A percentile compares a stretch with the other conserved stretches of the same genome.
Evolutionary conservation across 2,329 filamentous ascomycete genomes (phyloP).

Genomic region (Aureobasidium melanogenum): DNA sequence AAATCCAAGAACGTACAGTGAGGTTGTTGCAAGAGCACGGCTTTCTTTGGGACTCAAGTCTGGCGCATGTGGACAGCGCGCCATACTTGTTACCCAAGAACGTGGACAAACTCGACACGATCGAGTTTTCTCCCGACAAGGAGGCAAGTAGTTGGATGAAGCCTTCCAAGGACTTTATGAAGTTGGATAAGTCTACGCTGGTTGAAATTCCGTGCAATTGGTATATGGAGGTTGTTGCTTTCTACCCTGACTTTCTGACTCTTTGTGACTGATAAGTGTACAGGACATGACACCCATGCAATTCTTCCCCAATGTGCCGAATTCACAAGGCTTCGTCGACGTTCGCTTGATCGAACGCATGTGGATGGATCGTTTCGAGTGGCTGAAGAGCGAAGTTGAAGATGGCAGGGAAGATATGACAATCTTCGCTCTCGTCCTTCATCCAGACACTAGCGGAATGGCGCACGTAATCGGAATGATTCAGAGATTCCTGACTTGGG

Average conservation of each 20-base stretch:
- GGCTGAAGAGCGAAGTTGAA: slow-evolving; percentile 35
- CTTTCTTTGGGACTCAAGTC: slow-evolving; percentile 45
- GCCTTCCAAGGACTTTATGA: slow-evolving; percentile 25
- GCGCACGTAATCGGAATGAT: slow-evolving; percentile 53
- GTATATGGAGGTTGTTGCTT: slow-evolving; percentile 35
- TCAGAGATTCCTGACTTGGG: slow-evolving; percentile 42
- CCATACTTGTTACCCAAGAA: slow-evolving; percentile 39
- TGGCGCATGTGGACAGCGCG: slow-evolving; percentile 42
- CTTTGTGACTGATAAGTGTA: background rate
- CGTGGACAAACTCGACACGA: slow-evolving; percentile 32
- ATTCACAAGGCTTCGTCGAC: slow-evolving; percentile 51
- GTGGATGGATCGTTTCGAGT: slow-evolving; percentile 53
- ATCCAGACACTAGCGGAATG: slow-evolving; percentile 53
- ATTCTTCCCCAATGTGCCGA: slow-evolving; percentile 38
- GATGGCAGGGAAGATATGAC: slow-evolving; percentile 27
- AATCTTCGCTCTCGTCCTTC: slow-evolving; percentile 45
- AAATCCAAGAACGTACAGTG: slow-evolving; percentile 41
- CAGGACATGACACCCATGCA: slow-evolving; percentile 42
- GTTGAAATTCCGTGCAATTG: slow-evolving; percentile 44
- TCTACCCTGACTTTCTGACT: background rate
- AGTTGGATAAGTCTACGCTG: slow-evolving; percentile 22
- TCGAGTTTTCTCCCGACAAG: slow-evolving; percentile 30
- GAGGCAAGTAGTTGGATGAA: slow-evolving; percentile 39
- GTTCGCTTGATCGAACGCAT: slow-evolving; percentile 49
- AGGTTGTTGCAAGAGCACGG: slow-evolving; percentile 38